Percentiles rank a stretch among this genome's conserved stretches.
Evolutionary conservation across 139 green algal genomes (phyloP).

Genomic region (Eudorina sp.): DNA sequence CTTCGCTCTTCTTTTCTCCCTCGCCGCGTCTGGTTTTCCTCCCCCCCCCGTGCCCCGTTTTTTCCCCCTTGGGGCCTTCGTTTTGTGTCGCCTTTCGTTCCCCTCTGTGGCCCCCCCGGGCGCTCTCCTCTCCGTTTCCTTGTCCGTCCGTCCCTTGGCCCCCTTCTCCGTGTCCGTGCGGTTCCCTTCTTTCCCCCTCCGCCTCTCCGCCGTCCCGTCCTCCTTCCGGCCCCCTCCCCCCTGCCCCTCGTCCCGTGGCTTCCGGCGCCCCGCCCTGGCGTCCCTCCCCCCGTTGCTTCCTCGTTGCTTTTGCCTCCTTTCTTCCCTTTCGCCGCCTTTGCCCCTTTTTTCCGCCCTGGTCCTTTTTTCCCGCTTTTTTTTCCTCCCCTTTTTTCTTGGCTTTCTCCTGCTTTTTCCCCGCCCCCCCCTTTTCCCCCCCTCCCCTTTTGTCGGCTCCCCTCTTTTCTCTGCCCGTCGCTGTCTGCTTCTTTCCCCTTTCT

Average conservation of each 20-base stretch:
- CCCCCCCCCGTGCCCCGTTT: no score
- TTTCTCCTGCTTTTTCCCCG: neutral
- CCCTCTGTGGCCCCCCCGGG: neutral
- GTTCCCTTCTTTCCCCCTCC: neutral
- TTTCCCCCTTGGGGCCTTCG: no score
- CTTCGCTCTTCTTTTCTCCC: neutral
- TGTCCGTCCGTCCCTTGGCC: neutral
- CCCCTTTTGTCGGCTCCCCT: neutral
- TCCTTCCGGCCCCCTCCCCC: neutral
- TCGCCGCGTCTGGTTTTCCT: neutral
- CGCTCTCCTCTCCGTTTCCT: no score
- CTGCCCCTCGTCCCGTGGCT: neutral
- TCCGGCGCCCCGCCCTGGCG: neutral
- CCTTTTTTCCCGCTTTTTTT: neutral
- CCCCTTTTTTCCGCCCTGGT: neutral
- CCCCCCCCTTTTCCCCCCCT: neutral
- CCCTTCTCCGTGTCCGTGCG: neutral
- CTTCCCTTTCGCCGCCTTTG: neutral
- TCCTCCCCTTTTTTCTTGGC: neutral
- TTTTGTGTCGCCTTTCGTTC: neutral
- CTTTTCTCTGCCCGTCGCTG: neutral
- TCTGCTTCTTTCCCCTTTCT: neutral
- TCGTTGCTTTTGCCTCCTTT: neutral
- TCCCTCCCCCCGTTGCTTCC: neutral
- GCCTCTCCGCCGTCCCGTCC: neutral